phyloP scores from a whole-genome alignment of 1,284 basidiomycete genomes.

The Cystobasidium slooffiae region DNA sequence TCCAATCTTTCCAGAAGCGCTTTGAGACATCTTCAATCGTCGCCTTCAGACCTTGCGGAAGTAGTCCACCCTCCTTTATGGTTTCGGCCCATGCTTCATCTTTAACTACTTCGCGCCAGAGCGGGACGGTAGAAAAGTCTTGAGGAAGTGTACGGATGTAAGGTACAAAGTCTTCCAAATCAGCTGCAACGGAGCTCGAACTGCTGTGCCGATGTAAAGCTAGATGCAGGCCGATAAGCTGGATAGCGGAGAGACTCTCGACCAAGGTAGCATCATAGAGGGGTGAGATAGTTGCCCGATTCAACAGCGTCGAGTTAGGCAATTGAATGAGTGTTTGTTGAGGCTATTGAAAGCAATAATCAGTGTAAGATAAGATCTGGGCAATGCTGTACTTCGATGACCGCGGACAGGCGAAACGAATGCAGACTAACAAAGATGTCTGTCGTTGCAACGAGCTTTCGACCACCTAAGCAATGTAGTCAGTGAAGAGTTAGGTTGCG shows the following conservation, averaged over 20 bases:
- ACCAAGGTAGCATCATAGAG: conserved; percentile 18
- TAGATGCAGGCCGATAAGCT: conserved; percentile 49
- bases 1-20: conserved; percentile 49
- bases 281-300: conserved; percentile 18
- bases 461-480: conserved; percentile 27
- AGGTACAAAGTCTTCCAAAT: conserved; percentile 10
- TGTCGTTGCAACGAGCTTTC: conserved; percentile 24
- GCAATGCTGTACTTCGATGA: neutral
- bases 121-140: conserved; percentile 34
- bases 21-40: conserved; percentile 41
- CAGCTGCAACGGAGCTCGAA: neutral
- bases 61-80: neutral
- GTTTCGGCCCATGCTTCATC: conserved; percentile 8
- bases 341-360: conserved; percentile 2
- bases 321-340: conserved; percentile 22
- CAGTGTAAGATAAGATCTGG: neutral
- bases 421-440: conserved; percentile 28
- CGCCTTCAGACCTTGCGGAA: conserved; percentile 22
- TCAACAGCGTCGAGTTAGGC: conserved; percentile 24
- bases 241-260: conserved; percentile 43
- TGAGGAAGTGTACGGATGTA: conserved; percentile 39
- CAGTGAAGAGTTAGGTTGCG: neutral
- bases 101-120: conserved; percentile 22
- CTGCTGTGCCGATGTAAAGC: conserved; percentile 26
- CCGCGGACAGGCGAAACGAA: neutral